Conservation (phyloP, 2,329 filamentous ascomycete species). For the Pezicula radicicola region DNA sequence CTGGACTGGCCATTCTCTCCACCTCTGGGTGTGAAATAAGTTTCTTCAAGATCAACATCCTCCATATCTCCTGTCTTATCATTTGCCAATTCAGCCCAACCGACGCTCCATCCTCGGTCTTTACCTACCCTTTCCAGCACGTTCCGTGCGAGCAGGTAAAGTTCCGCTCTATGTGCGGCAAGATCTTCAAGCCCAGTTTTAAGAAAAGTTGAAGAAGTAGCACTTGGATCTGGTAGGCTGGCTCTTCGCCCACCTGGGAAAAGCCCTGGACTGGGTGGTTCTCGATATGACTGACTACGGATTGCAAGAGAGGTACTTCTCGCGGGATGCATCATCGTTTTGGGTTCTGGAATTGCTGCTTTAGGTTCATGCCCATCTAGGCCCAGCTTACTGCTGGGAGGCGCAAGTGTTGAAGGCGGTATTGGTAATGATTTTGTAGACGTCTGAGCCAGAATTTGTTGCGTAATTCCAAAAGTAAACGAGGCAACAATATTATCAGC, state of each 20-base stretch:
- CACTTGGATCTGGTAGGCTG: slow-evolving; percentile 32
- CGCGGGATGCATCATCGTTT: slow-evolving; percentile 68
- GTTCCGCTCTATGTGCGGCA: slow-evolving; percentile 76
- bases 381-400: slow-evolving; percentile 19
- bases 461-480: slow-evolving; percentile 73
- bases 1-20: not conserved
- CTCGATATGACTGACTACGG: slow-evolving; percentile 36
- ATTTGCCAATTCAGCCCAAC: slow-evolving; percentile 62
- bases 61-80: slow-evolving; percentile 43
- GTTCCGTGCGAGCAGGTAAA: slow-evolving; percentile 76
- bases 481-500: slow-evolving; percentile 75
- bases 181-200: slow-evolving; percentile 75
- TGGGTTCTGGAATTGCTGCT: slow-evolving; percentile 61
- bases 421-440: slow-evolving; percentile 66
- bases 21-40: slow-evolving; percentile 3
- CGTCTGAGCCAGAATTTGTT: slow-evolving; percentile 75
- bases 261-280: slow-evolving; percentile 46
- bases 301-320: slow-evolving; percentile 58
- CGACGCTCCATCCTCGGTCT: slow-evolving; percentile 71
- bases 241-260: slow-evolving; percentile 47
- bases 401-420: slow-evolving; percentile 52
- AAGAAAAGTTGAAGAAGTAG: slow-evolving; percentile 44
- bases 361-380: slow-evolving; percentile 55
- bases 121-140: slow-evolving; percentile 73
- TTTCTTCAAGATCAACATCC: slow-evolving; percentile 50